phyloP scores from a whole-genome alignment of 139 green algal species.

The Chlamydomonas schloesseri region DNA sequence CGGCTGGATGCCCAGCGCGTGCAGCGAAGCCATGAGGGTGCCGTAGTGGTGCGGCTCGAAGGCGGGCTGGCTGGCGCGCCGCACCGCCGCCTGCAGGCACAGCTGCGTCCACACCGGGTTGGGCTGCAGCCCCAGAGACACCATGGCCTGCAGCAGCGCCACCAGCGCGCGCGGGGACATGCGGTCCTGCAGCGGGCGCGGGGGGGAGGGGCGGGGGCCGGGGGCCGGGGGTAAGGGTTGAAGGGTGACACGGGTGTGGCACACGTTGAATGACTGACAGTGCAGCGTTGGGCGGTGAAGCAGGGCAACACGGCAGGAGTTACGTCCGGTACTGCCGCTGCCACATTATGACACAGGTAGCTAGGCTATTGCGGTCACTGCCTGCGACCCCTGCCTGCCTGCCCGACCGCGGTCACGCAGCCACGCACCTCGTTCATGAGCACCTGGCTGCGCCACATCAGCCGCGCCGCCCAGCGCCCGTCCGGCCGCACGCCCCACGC shows the following conservation, averaged over 20 bases:
- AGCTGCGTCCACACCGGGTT: constrained; percentile 2
- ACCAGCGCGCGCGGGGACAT: constrained; percentile 32
- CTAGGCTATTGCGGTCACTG: too few relatives aligned
- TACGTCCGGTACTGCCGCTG: too few relatives aligned
- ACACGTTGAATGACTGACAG: too few relatives aligned
- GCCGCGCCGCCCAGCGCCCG: constrained; percentile 4
- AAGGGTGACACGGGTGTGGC: not conserved
- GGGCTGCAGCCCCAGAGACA: constrained; percentile 3
- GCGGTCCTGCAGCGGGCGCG: not conserved
- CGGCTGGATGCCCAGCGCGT: constrained; percentile 24
- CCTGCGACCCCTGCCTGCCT: too few relatives aligned
- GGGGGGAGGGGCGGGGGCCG: not conserved
- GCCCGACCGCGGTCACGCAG: too few relatives aligned
- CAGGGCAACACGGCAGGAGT: too few relatives aligned
- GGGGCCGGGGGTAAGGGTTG: not conserved
- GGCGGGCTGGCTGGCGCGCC: not conserved
- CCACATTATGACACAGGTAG: too few relatives aligned
- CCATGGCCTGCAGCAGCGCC: constrained; percentile 36
- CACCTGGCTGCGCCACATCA: constrained; percentile 29
- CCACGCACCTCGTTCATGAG: constrained; percentile 29
- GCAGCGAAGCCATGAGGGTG: constrained; percentile 21
- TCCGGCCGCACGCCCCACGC: constrained; percentile 29
- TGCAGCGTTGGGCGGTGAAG: too few relatives aligned
- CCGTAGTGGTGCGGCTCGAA: constrained; percentile 44
- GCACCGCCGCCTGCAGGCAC: not conserved